These are phyloP conservation scores for Dryas alaskensis DNA, from an alignment of 306 rosid species.

Conservation along the genomic window DNA sequence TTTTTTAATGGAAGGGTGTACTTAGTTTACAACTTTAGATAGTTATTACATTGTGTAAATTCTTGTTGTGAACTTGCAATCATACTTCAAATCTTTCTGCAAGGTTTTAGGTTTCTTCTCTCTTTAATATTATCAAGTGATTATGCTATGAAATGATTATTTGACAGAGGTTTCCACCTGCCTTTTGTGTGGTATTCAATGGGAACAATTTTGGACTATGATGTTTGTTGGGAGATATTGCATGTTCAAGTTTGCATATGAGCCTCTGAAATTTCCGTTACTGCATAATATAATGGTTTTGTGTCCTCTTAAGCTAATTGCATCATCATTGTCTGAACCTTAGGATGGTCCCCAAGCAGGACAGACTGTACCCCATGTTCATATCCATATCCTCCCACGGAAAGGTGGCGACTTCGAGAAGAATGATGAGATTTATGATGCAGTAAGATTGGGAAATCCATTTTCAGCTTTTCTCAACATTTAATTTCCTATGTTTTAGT, in stretches of 20 bases:
- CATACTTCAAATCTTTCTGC: neutral
- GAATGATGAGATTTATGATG: slow-evolving; percentile 84
- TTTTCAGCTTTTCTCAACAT: neutral
- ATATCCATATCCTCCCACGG: slow-evolving; percentile 78
- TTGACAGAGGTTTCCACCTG: neutral
- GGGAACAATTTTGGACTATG: neutral
- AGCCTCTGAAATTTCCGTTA: slow-evolving; percentile 2
- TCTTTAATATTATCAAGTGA: slow-evolving; percentile 1
- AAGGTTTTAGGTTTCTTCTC: neutral
- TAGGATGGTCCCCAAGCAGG: slow-evolving; percentile 98
- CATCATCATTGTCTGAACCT: slow-evolving; percentile 28
- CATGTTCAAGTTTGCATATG: neutral
- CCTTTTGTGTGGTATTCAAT: neutral
- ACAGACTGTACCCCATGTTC: slow-evolving; percentile 91
- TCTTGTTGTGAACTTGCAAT: neutral
- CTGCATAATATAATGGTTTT: slow-evolving; percentile 10
- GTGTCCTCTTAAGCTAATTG: slow-evolving; percentile 16
- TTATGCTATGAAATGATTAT: slow-evolving; percentile 9
- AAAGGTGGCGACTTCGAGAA: slow-evolving; percentile 73
- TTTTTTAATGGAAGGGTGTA: neutral
- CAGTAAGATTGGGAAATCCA: slow-evolving; percentile 43
- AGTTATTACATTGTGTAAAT: slow-evolving; percentile 5
- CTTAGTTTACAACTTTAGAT: neutral
- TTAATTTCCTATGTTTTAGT: neutral
- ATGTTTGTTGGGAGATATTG: neutral